Conservation (phyloP, 352 stramenopile genomes). For the Pythium myriotylum region DNA sequence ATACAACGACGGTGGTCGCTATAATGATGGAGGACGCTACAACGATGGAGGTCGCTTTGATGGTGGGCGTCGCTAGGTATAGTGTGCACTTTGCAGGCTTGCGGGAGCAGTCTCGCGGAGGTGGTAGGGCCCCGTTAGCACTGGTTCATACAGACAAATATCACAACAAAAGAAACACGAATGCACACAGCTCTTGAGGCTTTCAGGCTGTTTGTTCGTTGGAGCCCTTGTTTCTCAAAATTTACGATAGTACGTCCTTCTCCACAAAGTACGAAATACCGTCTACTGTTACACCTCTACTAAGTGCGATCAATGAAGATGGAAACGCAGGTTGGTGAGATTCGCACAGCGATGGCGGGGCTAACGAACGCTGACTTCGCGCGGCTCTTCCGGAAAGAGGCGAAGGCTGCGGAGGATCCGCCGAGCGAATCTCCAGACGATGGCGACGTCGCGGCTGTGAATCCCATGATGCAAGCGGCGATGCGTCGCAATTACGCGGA, state of each 20-base stretch:
- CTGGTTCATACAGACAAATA: background rate
- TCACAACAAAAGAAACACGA: slow-evolving; percentile 17
- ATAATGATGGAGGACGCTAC: slow-evolving; percentile 18
- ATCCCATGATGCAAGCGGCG: slow-evolving; percentile 31
- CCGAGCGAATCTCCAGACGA: slow-evolving; percentile 11
- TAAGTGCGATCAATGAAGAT: background rate
- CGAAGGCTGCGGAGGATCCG: slow-evolving; percentile 1
- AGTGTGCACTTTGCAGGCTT: no score
- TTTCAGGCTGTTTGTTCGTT: no score
- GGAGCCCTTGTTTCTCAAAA: background rate
- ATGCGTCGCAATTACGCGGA: slow-evolving; percentile 29
- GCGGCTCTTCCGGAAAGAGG: slow-evolving; percentile 58
- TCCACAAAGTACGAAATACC: background rate
- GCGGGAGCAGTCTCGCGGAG: no score
- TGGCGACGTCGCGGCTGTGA: slow-evolving; percentile 13
- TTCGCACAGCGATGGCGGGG: slow-evolving; percentile 11
- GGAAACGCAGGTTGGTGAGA: slow-evolving; percentile 9
- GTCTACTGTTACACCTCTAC: no score
- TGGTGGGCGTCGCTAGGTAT: slow-evolving; percentile 2
- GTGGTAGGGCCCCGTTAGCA: no score
- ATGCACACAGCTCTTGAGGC: slow-evolving; percentile 11
- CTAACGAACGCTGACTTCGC: slow-evolving; percentile 83
- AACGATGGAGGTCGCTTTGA: slow-evolving; percentile 17
- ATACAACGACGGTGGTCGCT: slow-evolving; percentile 25
- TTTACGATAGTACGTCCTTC: background rate